Evolutionary conservation across 2,329 filamentous ascomycete species (phyloP), one percentile per base, ranked within the genome.

Genomic region (Aspergillus aculeatinus): DNA sequence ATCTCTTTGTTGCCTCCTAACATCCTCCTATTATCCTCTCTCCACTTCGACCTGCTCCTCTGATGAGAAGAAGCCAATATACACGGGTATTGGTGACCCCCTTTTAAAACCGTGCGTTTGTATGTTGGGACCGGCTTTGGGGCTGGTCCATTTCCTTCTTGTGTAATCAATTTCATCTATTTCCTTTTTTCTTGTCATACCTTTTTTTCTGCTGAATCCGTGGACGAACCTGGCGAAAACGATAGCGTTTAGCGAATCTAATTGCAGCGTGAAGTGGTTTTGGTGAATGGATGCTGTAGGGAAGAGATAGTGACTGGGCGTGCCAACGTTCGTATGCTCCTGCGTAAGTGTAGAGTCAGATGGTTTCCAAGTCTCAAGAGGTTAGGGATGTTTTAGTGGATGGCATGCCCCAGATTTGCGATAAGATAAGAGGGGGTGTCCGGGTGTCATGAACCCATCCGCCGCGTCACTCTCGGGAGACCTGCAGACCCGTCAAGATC

Each of bases 71-170:
- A 55, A 31, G 48, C 29, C 53, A 55, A 33, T 35, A 48, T 48
- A 11, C 42, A 33, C 39, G 53, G 35, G 39, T 55, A 55, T 55
- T 55, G 53, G 53, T 55, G 31, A 48, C 39, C 44, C 31, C 23
- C 21, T 16, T n/a, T 55, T 27, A 48, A 21, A 10, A 47, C 53
- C 42, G 42, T 55, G 53, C n/a, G 39, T 19, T 48, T 42, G 21
- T 27, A 47, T 9, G 14, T n/a, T 21, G 11, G 52, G 52, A 33
- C n/a, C 16, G 25, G 29, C 42, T 16, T 31, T 21, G 25, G 27
- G 25, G 10, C 47, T 31, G 53, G 29, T 48, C 31, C 14, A 14
- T 48, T 48, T 23, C 42, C 53, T 55, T 55, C 53, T 19, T 53
- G 27, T 55, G 53, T 55, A 55, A 48, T 55, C 48, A 50, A 29